Evolutionary conservation across 1,139 yeast genomes (phyloP).

Genomic region (Hansenula sp.): DNA sequence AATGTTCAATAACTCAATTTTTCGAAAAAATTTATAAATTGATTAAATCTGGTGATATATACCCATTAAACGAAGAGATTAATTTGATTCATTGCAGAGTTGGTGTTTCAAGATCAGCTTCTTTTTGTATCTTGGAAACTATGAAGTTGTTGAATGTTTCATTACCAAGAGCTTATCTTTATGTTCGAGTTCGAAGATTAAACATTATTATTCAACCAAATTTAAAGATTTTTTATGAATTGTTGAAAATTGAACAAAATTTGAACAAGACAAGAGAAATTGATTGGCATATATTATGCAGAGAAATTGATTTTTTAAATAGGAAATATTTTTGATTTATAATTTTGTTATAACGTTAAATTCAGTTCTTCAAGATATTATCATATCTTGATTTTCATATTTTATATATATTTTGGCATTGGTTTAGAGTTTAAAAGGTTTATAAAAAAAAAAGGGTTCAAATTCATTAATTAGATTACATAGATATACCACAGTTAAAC

Average conservation of each 20-base stretch:
- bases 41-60: conserved; percentile 32
- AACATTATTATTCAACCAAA: conserved; percentile 59
- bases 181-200: conserved; percentile 49
- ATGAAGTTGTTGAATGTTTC: conserved; percentile 44
- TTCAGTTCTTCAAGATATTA: too few species aligned
- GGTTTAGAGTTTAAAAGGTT: too few species aligned
- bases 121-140: conserved; percentile 50
- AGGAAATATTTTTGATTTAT: neutral
- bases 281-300: conserved; percentile 1
- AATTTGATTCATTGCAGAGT: conserved; percentile 54
- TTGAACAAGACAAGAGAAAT: conserved; percentile 1
- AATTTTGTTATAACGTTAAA: too few species aligned
- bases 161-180: conserved; percentile 47
- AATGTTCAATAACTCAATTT: conserved; percentile 37
- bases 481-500: too few species aligned
- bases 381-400: too few species aligned
- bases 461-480: too few species aligned
- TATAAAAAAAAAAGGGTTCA: too few species aligned
- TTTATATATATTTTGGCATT: too few species aligned
- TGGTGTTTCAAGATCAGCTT: conserved; percentile 56
- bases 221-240: conserved; percentile 47
- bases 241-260: conserved; percentile 44
- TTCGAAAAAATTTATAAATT: conserved; percentile 34
- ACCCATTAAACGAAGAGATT: conserved; percentile 16
- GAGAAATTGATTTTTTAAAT: conserved; percentile 2